Conservation (phyloP, 2,329 filamentous ascomycete genomes). For the Fonsecaea nubica region DNA sequence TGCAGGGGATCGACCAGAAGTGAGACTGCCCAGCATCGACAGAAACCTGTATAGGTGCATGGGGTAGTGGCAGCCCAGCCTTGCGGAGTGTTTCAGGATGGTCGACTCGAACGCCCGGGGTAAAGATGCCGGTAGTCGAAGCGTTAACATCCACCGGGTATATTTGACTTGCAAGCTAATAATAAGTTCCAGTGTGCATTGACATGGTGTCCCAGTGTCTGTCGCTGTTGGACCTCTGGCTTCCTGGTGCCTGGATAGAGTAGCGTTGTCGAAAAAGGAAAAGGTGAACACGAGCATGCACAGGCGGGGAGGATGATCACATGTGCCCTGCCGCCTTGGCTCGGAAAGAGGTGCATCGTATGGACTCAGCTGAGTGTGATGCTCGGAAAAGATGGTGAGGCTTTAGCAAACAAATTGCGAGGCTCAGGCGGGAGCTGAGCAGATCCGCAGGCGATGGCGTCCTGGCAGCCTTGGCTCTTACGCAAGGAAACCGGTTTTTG, state of each 20-base stretch:
- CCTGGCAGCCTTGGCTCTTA: constrained; percentile 3
- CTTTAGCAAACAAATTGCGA: constrained; percentile 1
- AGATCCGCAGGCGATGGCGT: not conserved
- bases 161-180: not conserved
- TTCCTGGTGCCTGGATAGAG: not conserved
- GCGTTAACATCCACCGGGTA: not conserved
- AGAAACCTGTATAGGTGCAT: not conserved
- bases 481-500: not conserved
- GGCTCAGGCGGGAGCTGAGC: not conserved
- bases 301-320: not conserved
- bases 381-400: not conserved
- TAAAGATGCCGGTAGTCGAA: not conserved
- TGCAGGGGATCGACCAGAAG: not conserved
- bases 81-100: not conserved
- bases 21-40: not conserved
- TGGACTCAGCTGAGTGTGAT: not conserved
- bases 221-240: not conserved
- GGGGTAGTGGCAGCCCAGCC: not conserved
- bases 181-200: not conserved
- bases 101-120: not conserved
- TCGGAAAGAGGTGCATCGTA: not conserved
- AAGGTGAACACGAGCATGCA: not conserved
- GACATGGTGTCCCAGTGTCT: not conserved
- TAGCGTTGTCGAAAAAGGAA: not conserved
- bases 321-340: not conserved